Percentiles rank a stretch among this genome's conserved stretches.
Evolutionary conservation across 2,329 filamentous ascomycete species (phyloP).

Genomic region (Karstenula rhodostoma): DNA sequence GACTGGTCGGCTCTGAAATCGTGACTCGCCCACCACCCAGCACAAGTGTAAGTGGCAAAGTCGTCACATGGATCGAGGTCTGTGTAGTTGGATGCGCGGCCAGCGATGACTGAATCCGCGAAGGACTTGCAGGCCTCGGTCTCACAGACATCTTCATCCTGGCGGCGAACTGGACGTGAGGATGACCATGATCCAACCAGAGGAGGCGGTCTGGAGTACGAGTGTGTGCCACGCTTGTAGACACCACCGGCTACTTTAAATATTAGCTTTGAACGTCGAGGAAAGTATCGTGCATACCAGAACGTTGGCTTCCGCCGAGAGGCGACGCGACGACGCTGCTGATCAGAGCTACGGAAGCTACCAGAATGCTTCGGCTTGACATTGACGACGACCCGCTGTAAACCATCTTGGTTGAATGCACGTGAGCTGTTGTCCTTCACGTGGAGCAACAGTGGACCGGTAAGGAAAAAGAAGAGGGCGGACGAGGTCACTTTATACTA

Average conservation of each 20-base stretch:
- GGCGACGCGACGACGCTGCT: slow-evolving; percentile 10
- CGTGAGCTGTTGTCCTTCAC: slow-evolving; percentile 6
- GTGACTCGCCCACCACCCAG: slow-evolving; percentile 69
- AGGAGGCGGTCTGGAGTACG: slow-evolving; percentile 9
- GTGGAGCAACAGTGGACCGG: slow-evolving; percentile 7
- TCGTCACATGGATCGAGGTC: slow-evolving; percentile 70
- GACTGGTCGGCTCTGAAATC: slow-evolving; percentile 68
- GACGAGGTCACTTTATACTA: slow-evolving; percentile 6
- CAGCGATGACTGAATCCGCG: slow-evolving; percentile 15
- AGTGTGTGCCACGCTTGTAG: slow-evolving; percentile 8
- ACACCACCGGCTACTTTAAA: slow-evolving; percentile 3
- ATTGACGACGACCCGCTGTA: slow-evolving; percentile 7
- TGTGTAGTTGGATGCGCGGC: slow-evolving; percentile 56
- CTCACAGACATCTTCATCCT: slow-evolving; percentile 12
- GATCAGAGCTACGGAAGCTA: slow-evolving; percentile 8
- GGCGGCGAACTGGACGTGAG: slow-evolving; percentile 5
- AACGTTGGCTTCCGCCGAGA: slow-evolving; percentile 2
- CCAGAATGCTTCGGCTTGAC: slow-evolving; percentile 9
- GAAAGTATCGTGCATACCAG: not conserved
- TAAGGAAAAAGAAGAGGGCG: not conserved
- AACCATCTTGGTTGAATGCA: slow-evolving; percentile 5
- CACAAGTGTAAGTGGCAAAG: slow-evolving; percentile 71
- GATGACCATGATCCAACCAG: slow-evolving; percentile 15
- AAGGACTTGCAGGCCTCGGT: slow-evolving; percentile 16
- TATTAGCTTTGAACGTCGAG: not conserved